Evolutionary conservation across 768 basidiomycete species (phyloP).

Genomic region (Panellus pusillus): DNA sequence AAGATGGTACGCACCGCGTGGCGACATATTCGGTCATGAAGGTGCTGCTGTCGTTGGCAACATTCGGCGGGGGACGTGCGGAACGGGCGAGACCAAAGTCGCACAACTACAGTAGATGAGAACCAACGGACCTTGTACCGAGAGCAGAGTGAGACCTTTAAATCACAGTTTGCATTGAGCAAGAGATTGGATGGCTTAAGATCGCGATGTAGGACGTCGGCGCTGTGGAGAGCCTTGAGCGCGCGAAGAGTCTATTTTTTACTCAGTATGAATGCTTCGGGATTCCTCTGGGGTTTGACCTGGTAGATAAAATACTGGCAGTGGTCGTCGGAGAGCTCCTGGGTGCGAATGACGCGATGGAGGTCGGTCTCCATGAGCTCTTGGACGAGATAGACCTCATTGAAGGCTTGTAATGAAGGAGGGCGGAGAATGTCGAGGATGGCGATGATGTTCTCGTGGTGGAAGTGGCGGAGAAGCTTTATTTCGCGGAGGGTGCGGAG

Average conservation of each 20-base stretch:
- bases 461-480: conserved; percentile 59
- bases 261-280: too few species aligned
- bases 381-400: conserved; percentile 86
- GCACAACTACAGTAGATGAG: conserved; percentile 30
- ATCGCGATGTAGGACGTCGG: conserved; percentile 95
- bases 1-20: conserved; percentile 56
- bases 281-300: too few species aligned
- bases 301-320: conserved; percentile 94
- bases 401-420: conserved; percentile 75
- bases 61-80: conserved; percentile 60
- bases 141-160: conserved; percentile 57
- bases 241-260: conserved; percentile 70
- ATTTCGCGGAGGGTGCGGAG: conserved; percentile 81
- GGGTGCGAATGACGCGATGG: conserved; percentile 94
- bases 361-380: conserved; percentile 96
- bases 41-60: conserved; percentile 67
- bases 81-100: conserved; percentile 96
- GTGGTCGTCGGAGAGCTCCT: conserved; percentile 94
- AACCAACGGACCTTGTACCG: too few species aligned
- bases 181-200: conserved; percentile 96
- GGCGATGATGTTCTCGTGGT: conserved; percentile 67
- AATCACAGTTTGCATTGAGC: conserved; percentile 96
- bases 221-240: conserved; percentile 93
- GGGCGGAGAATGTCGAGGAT: conserved; percentile 90
- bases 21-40: conserved; percentile 99